Base-by-base conservation (phyloP, 1,139 yeast species). In the Sugiyamaella japonica region DNA sequence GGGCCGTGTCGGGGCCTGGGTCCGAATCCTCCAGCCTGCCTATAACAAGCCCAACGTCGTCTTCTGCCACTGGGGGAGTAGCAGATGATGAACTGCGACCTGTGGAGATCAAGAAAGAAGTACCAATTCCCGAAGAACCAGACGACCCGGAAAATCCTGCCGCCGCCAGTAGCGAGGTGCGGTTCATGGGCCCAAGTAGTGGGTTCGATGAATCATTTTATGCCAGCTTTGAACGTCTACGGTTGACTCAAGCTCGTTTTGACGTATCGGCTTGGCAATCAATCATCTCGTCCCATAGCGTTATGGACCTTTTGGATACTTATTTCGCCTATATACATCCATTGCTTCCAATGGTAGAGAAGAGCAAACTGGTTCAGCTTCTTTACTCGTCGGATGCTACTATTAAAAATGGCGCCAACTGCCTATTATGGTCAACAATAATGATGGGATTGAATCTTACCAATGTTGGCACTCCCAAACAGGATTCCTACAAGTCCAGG, bases 311-410 rank as follows among this genome's bases (percentile, higher is more conserved):
- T 28, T 42, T 59, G 32, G 61, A 59, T 13, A 39, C 56, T 7
- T 59, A 57, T 48, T 59, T 59, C 43, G 55, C 61, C 9, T 59
- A 52, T 38, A 52, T 52, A n/a, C 61, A 59, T 29, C 45, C 59
- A 10, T 28, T 57, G n/a, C 49, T 59, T 13, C 62, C 62, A 10
- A 57, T 59, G 62, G 60, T 59, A 13, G 54, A 59, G 34, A 55
- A 56, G 23, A 31, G 41, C 5, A 50, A 42, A n/a, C 42, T 59
- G 39, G 51, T 59, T n/a, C 53, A 52, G 34, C 45, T 57, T 2
- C 44, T 57, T 47, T 54, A 52, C 34, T 54, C 56, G 8, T 16
- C 55, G 2, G 53, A 58, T 25, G 47, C 60, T 7, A 48, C 49
- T 3, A 34, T 16, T 28, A 59, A 56, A 47, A 49, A 52, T 10